phyloP scores from a whole-genome alignment of 768 basidiomycete genomes.

The Pilatotrama ljubarskyi region DNA sequence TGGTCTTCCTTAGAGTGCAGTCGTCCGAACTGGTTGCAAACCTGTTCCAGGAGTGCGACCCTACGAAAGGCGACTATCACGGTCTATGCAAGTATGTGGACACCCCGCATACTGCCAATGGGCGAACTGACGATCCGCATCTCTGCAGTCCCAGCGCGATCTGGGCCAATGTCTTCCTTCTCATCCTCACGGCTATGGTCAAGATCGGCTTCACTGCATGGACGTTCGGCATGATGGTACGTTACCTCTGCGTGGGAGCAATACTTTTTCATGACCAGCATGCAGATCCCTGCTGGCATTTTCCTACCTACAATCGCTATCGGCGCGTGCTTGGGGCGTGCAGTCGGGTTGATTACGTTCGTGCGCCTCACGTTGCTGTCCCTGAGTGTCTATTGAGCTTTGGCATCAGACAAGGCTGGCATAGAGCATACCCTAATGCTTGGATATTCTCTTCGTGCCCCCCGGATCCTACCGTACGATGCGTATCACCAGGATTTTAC shows the following conservation, averaged over 20 bases:
- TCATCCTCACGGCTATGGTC: constrained; percentile 59
- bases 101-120: no score
- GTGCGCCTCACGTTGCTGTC: constrained; percentile 22
- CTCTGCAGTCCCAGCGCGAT: constrained; percentile 57
- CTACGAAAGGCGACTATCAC: constrained; percentile 63
- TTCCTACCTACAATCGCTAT: constrained; percentile 77
- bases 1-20: constrained; percentile 73
- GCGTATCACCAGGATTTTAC: constrained; percentile 76
- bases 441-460: constrained; percentile 75
- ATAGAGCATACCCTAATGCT: constrained; percentile 63
- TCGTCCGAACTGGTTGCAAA: constrained; percentile 82
- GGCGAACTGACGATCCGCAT: neutral
- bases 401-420: constrained; percentile 56
- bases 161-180: constrained; percentile 66
- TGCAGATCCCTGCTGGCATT: constrained; percentile 73
- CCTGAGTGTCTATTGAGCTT: constrained; percentile 1
- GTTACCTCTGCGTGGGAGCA: neutral
- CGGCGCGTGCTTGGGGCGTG: constrained; percentile 71
- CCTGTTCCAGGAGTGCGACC: constrained; percentile 81
- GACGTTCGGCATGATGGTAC: constrained; percentile 80
- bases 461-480: constrained; percentile 65
- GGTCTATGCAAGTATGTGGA: constrained; percentile 76
- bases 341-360: constrained; percentile 66
- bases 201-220: constrained; percentile 69
- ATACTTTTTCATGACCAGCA: neutral